Evolutionary conservation across 192 early-diverging fungal species (phyloP).

Genomic region (Backusella liffmaniae): DNA sequence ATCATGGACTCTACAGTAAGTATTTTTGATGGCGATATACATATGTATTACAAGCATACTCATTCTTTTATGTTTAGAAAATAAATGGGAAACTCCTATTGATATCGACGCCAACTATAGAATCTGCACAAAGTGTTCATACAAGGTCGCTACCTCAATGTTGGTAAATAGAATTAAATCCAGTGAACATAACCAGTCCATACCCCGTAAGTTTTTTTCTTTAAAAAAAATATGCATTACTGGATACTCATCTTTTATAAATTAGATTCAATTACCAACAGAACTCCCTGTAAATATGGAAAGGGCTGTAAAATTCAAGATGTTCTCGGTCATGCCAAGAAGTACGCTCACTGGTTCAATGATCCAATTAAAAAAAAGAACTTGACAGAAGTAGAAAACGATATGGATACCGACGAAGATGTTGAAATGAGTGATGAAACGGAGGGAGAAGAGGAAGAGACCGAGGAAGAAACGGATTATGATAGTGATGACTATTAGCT

Average conservation of each 20-base stretch:
- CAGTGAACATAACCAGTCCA: background rate
- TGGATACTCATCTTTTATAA: background rate
- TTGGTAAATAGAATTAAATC: background rate
- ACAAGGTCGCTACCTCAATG: background rate
- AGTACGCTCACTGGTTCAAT: constrained; percentile 18
- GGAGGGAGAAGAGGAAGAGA: background rate
- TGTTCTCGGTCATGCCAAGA: constrained; percentile 1
- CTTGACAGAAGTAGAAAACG: background rate
- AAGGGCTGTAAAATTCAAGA: background rate
- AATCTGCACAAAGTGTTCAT: constrained; percentile 15
- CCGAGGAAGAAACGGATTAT: background rate
- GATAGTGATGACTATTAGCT: background rate
- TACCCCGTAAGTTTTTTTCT: constrained; percentile 11
- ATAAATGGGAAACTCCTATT: background rate
- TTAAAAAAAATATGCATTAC: background rate
- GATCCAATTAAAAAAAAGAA: background rate
- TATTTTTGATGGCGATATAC: background rate
- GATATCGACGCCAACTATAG: background rate
- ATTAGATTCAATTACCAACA: background rate
- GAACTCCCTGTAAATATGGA: constrained; percentile 15
- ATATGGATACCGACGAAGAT: constrained; percentile 5
- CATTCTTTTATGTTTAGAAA: background rate
- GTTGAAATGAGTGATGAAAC: background rate
- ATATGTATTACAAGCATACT: background rate
- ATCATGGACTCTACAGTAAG: constrained; percentile 22